These are phyloP conservation scores for Phytophthora boehmeriae DNA, from an alignment of 352 stramenopile genomes.

Conservation along the genomic window DNA sequence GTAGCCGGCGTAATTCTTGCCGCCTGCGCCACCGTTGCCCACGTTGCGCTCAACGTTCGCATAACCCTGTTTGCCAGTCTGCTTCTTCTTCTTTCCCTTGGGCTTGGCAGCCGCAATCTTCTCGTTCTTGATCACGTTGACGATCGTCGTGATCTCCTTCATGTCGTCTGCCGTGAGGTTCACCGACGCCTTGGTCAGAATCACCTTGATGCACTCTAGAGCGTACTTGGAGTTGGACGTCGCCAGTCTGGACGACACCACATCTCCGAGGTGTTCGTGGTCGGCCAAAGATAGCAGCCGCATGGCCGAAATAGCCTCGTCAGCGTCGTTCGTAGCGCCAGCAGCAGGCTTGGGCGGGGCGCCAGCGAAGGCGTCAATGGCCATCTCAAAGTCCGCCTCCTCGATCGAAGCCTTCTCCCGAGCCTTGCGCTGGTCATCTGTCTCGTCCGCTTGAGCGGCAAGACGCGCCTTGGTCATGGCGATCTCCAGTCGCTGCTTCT, in stretches of 20 bases:
- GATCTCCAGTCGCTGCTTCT: slow-evolving; percentile 82
- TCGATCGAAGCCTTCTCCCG: slow-evolving; percentile 68
- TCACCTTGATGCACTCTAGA: slow-evolving; percentile 81
- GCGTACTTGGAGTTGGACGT: slow-evolving; percentile 79
- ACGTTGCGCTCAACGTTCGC: slow-evolving; percentile 75
- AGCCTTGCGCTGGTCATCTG: slow-evolving; percentile 60
- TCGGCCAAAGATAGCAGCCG: slow-evolving; percentile 74
- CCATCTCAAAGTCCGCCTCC: slow-evolving; percentile 77
- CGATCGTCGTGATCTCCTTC: slow-evolving; percentile 87
- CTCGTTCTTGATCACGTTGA: slow-evolving; percentile 90
- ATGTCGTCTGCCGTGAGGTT: slow-evolving; percentile 86
- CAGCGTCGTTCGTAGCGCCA: slow-evolving; percentile 36
- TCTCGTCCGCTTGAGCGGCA: slow-evolving; percentile 72
- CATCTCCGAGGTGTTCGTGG: slow-evolving; percentile 73
- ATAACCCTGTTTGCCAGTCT: slow-evolving; percentile 78
- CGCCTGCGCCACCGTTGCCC: slow-evolving; percentile 44
- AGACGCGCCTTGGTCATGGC: slow-evolving; percentile 76
- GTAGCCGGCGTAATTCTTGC: slow-evolving; percentile 42
- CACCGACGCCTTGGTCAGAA: slow-evolving; percentile 77
- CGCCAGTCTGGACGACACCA: slow-evolving; percentile 59
- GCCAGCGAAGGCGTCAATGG: slow-evolving; percentile 77
- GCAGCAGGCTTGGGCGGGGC: slow-evolving; percentile 34
- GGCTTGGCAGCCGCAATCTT: slow-evolving; percentile 84
- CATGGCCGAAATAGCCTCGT: slow-evolving; percentile 60
- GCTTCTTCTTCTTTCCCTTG: slow-evolving; percentile 89